These are phyloP conservation scores for Hygrophoropsis aurantiaca DNA, from an alignment of 768 basidiomycete species.

Conservation along the genomic window DNA sequence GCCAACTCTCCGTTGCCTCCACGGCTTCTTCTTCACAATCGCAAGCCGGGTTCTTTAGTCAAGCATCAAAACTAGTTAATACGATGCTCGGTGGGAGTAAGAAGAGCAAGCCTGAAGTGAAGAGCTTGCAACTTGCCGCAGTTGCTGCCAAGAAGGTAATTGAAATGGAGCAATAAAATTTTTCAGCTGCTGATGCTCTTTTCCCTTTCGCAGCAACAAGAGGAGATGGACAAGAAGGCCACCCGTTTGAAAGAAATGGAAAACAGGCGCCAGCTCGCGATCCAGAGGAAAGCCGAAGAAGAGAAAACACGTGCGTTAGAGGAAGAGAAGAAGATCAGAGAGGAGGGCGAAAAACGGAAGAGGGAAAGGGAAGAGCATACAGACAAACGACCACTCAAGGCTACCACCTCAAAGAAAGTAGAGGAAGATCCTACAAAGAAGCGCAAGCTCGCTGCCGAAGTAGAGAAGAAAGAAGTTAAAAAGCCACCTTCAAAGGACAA, in stretches of 20 bases:
- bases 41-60: conserved; percentile 63
- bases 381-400: conserved; percentile 64
- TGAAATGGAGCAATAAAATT: conserved; percentile 1
- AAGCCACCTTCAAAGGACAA: conserved; percentile 62
- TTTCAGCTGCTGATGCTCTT: conserved; percentile 6
- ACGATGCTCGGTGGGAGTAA: conserved; percentile 68
- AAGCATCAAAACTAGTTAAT: conserved; percentile 67
- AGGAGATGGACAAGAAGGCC: conserved; percentile 79
- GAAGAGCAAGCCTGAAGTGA: conserved; percentile 75
- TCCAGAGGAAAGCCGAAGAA: conserved; percentile 77
- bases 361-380: conserved; percentile 78
- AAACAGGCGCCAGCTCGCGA: conserved; percentile 65
- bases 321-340: conserved; percentile 70
- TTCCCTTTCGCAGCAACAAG: conserved; percentile 68
- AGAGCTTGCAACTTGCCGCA: conserved; percentile 80
- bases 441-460: conserved; percentile 56
- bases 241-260: conserved; percentile 80
- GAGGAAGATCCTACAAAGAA: conserved; percentile 76
- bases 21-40: conserved; percentile 33
- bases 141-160: conserved; percentile 87
- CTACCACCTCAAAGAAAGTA: conserved; percentile 56
- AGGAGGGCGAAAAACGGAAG: conserved; percentile 76
- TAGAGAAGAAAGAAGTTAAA: conserved; percentile 60
- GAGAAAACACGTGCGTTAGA: conserved; percentile 63
- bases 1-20: conserved; percentile 57